Conservation (phyloP, 169 alveolate genomes). For the Toxoplasma gondii region DNA sequence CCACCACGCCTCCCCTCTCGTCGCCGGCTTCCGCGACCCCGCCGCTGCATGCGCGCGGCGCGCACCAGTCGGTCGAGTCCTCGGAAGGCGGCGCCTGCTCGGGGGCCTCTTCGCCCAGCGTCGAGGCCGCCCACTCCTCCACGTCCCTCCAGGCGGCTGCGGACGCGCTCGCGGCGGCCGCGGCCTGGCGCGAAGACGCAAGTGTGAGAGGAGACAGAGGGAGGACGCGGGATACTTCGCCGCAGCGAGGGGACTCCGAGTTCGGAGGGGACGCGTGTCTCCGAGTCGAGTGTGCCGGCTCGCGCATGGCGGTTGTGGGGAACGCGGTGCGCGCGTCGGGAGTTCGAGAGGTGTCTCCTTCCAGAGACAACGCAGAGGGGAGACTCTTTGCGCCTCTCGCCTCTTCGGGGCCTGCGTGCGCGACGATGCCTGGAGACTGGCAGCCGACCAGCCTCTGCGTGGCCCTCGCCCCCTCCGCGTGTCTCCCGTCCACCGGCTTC, state of each 20-base stretch:
- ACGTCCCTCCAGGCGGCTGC: background rate
- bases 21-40: slow-evolving; percentile 27
- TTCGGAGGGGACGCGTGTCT: background rate
- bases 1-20: slow-evolving; percentile 21
- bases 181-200: background rate
- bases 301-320: background rate
- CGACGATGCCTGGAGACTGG: background rate
- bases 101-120: background rate
- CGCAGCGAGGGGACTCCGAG: background rate
- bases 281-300: background rate
- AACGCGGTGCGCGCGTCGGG: background rate
- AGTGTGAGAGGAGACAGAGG: background rate
- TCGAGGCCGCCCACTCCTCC: background rate
- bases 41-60: background rate
- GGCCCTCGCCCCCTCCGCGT: background rate
- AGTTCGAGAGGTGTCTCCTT: background rate
- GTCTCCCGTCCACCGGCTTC: background rate
- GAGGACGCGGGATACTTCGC: too few species aligned
- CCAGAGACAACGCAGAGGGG: background rate
- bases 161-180: background rate
- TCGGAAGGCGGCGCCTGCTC: background rate
- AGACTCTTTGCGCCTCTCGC: background rate
- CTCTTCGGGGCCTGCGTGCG: background rate
- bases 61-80: background rate
- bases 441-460: slow-evolving; percentile 21